Evolutionary conservation across 495 filamentous ascomycete genomes (phyloP), one percentile per base, ranked within the genome.

Genomic region (Collariella sp.): DNA sequence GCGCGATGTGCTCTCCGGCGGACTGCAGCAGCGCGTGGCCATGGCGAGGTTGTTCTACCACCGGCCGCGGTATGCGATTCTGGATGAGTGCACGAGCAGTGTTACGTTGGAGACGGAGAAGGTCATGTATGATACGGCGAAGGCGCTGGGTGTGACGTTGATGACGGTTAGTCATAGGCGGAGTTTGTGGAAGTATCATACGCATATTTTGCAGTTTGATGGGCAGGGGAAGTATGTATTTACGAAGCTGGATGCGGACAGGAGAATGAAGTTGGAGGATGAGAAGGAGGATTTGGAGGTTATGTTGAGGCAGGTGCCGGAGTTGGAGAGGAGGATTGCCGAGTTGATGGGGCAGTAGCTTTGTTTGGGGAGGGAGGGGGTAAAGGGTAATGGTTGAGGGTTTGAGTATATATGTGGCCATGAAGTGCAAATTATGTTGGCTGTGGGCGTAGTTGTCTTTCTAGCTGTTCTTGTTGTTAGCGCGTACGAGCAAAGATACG

Each of bases 31-130:
- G 73, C 83, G 94, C n/a, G 87, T 98, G 26, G 93, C 91, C 47
- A 97, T 97, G 90, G 93, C 93, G 2, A 77, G 93, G 2, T 78
- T 98, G 6, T 97, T 97, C 71, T 98, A 98, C 70, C 94, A 98
- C 70, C 76, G 80, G 3, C 93, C 93, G 3, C 86, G 87, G 58
- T 89, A 87, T 67, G 93, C 93, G 15, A 98, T 98, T 61, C 75
- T 98, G 19, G 93, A 98, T 67, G 93, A 98, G 71, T 98, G 93
- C 72, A 98, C 93, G 2, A 89, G 85, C 45, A 87, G 82, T 47
- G 89, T 97, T 20, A 96, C 95, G 7, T 76, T 96, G 9, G 91
- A 96, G 43, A 90, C 91, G 38, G 93, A 98, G 65, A 87, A 88
- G 62, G 77, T 88, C 63, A 96, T 98, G 89, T 98, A 98, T 69